A percentile compares a stretch with the other conserved stretches of the same genome.
phyloP scores from a whole-genome alignment of 768 basidiomycete genomes.

The Lanmaoa pseudosensibilis region DNA sequence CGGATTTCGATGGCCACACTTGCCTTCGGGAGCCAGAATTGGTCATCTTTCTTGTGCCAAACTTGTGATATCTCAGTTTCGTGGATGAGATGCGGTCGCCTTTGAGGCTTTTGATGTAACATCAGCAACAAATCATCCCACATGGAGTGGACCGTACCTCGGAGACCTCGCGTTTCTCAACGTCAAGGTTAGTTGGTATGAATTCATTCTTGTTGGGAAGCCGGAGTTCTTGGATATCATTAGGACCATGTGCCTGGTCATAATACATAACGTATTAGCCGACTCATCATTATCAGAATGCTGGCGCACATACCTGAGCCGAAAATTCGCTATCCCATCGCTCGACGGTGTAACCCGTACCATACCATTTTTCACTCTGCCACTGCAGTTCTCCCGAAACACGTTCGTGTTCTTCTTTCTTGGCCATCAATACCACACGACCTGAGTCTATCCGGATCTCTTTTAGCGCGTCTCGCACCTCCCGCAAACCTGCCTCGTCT shows the following conservation, averaged over 20 bases:
- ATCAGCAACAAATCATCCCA: neutral
- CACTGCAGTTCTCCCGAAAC: slow-evolving; percentile 54
- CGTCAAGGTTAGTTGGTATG: slow-evolving; percentile 82
- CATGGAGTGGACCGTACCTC: slow-evolving; percentile 45
- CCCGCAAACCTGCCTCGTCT: slow-evolving; percentile 44
- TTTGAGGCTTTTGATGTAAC: slow-evolving; percentile 53
- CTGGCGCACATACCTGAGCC: slow-evolving; percentile 40
- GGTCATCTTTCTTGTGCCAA: slow-evolving; percentile 98
- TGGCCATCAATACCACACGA: slow-evolving; percentile 78
- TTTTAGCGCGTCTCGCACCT: slow-evolving; percentile 63
- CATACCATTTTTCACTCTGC: slow-evolving; percentile 89
- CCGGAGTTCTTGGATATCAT: slow-evolving; percentile 65
- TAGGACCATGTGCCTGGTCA: slow-evolving; percentile 58
- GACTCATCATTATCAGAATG: neutral
- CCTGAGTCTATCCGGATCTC: slow-evolving; percentile 56
- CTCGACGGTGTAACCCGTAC: slow-evolving; percentile 81
- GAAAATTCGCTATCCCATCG: slow-evolving; percentile 64
- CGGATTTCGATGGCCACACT: slow-evolving; percentile 72
- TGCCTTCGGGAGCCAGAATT: slow-evolving; percentile 93
- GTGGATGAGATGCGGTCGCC: slow-evolving; percentile 72
- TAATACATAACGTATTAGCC: slow-evolving; percentile 3
- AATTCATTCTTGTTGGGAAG: slow-evolving; percentile 89
- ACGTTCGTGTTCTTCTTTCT: slow-evolving; percentile 58
- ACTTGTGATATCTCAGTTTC: slow-evolving; percentile 71
- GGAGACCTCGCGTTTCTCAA: slow-evolving; percentile 68